Conservation (phyloP, 371 early-diverging fungal genomes). For the Sporodiniella umbellata region DNA sequence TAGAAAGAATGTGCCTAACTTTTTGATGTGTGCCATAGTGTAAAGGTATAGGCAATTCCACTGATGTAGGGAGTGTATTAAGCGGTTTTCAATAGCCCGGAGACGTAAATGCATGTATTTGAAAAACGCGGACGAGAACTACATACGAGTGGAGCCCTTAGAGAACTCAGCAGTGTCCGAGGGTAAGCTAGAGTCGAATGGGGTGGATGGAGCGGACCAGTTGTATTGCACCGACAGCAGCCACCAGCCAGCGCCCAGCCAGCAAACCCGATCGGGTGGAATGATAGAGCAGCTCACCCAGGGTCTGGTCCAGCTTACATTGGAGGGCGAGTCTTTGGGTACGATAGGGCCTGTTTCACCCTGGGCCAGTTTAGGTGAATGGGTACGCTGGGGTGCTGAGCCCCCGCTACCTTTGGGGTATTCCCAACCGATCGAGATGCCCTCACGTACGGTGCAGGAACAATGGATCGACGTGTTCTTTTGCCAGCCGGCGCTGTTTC, state of each 20-base stretch:
- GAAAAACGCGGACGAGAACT: conserved; percentile 47
- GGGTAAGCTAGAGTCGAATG: too few relatives aligned
- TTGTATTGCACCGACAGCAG: too few relatives aligned
- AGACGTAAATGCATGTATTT: conserved; percentile 44
- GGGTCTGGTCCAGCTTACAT: conserved; percentile 32
- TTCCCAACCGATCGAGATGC: conserved; percentile 39
- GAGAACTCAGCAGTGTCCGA: conserved; percentile 7
- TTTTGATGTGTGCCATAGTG: conserved; percentile 23
- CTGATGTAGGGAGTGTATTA: not conserved
- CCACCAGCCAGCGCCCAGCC: too few relatives aligned
- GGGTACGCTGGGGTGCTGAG: conserved; percentile 28
- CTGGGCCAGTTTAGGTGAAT: conserved; percentile 25
- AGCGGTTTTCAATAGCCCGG: conserved; percentile 25
- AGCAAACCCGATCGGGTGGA: conserved; percentile 30
- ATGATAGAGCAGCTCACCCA: conserved; percentile 45
- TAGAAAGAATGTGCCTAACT: conserved; percentile 1
- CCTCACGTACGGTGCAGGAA: conserved; percentile 34
- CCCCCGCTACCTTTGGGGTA: conserved; percentile 22
- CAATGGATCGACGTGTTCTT: conserved; percentile 37
- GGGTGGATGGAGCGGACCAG: too few relatives aligned
- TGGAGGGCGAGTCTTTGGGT: conserved; percentile 19
- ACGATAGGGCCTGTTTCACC: conserved; percentile 21
- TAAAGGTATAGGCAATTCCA: conserved; percentile 33
- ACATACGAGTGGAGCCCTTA: conserved; percentile 40
- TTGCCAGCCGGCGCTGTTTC: conserved; percentile 25